Evolutionary conservation across 2,329 filamentous ascomycete species (phyloP).

Genomic region (Diplodia corticola): DNA sequence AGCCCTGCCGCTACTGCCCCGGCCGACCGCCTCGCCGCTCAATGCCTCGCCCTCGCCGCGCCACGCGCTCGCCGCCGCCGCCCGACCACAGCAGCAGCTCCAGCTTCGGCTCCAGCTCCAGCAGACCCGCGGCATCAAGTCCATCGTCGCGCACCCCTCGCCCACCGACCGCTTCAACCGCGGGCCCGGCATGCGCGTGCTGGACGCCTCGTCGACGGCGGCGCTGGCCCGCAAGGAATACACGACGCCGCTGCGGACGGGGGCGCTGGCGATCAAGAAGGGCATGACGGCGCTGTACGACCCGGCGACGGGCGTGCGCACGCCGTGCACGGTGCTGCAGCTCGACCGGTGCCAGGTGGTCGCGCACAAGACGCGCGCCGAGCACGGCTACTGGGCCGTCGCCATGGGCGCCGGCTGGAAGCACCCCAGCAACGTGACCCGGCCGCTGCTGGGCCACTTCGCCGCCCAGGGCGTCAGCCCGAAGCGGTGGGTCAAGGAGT

Average conservation of each 20-base stretch:
- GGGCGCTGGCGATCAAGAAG: conserved; percentile 84
- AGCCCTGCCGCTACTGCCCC: neutral
- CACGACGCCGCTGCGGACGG: conserved; percentile 68
- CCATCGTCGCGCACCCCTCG: conserved; percentile 14
- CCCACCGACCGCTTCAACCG: conserved; percentile 52
- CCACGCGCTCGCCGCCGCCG: neutral
- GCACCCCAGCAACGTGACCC: conserved; percentile 72
- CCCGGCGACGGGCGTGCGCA: conserved; percentile 70
- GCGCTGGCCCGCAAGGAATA: conserved; percentile 60
- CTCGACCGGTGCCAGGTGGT: conserved; percentile 90
- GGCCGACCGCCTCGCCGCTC: neutral
- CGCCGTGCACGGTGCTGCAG: conserved; percentile 88
- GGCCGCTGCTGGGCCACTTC: conserved; percentile 84
- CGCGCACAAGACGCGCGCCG: conserved; percentile 75
- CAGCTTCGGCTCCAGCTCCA: too few relatives aligned
- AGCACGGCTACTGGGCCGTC: conserved; percentile 91
- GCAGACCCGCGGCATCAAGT: conserved; percentile 14
- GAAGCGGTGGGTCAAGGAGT: conserved; percentile 82
- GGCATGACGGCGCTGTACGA: conserved; percentile 94
- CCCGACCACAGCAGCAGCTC: neutral
- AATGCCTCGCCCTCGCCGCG: conserved; percentile 11
- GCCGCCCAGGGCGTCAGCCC: conserved; percentile 78
- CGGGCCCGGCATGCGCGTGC: conserved; percentile 50
- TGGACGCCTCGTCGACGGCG: conserved; percentile 58
- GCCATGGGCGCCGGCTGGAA: conserved; percentile 81